phyloP scores from a whole-genome alignment of 139 green algal genomes.

The Haematococcus lacustris region DNA sequence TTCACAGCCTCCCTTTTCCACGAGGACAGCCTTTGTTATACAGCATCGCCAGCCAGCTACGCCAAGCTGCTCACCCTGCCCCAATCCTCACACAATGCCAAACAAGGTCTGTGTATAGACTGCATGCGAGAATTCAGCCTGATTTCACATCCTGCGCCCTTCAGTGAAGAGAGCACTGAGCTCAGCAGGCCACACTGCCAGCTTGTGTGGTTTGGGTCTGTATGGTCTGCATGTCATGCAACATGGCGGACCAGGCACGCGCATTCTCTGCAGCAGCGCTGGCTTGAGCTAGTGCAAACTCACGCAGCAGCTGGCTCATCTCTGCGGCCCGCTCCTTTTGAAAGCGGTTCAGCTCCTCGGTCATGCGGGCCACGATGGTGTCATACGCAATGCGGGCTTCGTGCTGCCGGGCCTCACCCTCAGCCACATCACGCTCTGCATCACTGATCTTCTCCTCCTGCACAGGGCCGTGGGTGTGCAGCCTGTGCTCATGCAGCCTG shows the following conservation, averaged over 20 bases:
- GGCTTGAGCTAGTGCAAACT: constrained; percentile 74
- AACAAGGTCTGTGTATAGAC: background rate
- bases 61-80: too few relatives aligned
- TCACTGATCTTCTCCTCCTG: constrained; percentile 56
- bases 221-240: constrained; percentile 42
- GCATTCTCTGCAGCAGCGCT: constrained; percentile 51
- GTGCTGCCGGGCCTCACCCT: constrained; percentile 40
- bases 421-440: constrained; percentile 63
- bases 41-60: background rate
- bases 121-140: too few relatives aligned
- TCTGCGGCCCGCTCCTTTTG: constrained; percentile 72
- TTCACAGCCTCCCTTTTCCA: background rate
- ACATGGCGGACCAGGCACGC: constrained; percentile 54
- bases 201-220: too few relatives aligned
- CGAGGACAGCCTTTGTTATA: too few relatives aligned
- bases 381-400: constrained; percentile 27
- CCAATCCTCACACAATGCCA: too few relatives aligned
- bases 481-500: too few relatives aligned
- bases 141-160: too few relatives aligned
- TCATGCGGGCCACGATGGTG: constrained; percentile 66
- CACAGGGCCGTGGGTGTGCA: too few relatives aligned
- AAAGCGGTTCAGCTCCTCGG: constrained; percentile 76
- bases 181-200: too few relatives aligned
- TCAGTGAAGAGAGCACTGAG: too few relatives aligned
- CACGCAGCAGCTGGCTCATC: constrained; percentile 60